Percentiles rank a stretch among this genome's conserved stretches.
Conservation (phyloP, 768 basidiomycete genomes). For the Boletus tylopilopsis region DNA sequence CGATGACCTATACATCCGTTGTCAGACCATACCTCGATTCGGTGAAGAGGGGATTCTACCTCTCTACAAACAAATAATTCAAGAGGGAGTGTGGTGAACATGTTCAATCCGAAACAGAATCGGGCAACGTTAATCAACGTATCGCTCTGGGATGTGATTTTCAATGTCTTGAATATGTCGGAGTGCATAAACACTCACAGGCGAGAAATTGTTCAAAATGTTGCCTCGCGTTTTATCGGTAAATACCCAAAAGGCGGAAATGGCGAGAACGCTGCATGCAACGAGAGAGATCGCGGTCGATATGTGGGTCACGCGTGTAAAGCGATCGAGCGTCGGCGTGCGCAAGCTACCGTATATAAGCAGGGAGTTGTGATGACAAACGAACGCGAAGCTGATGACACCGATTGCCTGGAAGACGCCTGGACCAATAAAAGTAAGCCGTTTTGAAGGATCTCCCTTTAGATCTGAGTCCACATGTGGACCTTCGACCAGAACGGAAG, state of each 20-base stretch:
- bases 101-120: constrained; percentile 91
- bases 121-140: constrained; percentile 93
- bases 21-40: constrained; percentile 1
- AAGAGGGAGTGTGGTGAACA: constrained; percentile 96
- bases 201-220: constrained; percentile 90
- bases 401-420: constrained; percentile 95
- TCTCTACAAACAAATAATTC: constrained; percentile 98
- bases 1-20: constrained; percentile 63
- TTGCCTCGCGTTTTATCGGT: constrained; percentile 94
- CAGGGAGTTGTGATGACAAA: constrained; percentile 97
- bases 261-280: constrained; percentile 79
- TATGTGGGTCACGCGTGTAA: constrained; percentile 88
- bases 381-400: constrained; percentile 95
- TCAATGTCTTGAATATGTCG: constrained; percentile 2
- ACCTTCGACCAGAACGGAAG: constrained; percentile 79
- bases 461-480: constrained; percentile 68
- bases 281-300: constrained; percentile 83
- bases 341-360: constrained; percentile 92
- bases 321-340: constrained; percentile 92
- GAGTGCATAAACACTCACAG: constrained; percentile 38
- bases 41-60: constrained; percentile 37
- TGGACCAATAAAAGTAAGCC: constrained; percentile 71
- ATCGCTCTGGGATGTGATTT: constrained; percentile 51
- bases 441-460: constrained; percentile 71
- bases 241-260: constrained; percentile 84